Percentiles rank a stretch among this genome's conserved stretches.
Conservation (phyloP, 75 land plant genomes). For the Pseudotsuga menziesii region DNA sequence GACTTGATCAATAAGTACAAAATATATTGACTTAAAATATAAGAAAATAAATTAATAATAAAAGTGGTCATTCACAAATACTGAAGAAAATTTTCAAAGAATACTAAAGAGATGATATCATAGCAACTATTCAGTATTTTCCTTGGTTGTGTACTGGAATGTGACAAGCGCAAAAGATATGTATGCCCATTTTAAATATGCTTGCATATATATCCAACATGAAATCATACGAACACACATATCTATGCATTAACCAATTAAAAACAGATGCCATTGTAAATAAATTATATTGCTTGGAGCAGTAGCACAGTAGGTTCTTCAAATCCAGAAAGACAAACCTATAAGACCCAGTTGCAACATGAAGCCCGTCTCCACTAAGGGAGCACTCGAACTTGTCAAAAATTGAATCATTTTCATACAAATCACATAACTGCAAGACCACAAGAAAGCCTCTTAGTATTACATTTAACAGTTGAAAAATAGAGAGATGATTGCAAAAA, state of each 20-base stretch:
- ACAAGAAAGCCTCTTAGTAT: not conserved
- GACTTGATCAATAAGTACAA: no score
- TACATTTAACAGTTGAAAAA: not conserved
- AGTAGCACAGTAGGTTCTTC: not conserved
- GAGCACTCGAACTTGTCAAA: constrained; percentile 95
- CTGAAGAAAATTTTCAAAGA: not conserved
- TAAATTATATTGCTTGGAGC: not conserved
- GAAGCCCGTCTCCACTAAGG: constrained; percentile 68
- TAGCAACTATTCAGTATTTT: no score
- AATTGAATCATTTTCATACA: constrained; percentile 83
- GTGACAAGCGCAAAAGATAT: not conserved
- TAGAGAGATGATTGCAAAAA: no score
- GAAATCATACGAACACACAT: not conserved
- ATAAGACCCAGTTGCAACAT: constrained; percentile 88
- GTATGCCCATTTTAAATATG: not conserved
- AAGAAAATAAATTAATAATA: no score
- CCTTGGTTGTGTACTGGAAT: no score
- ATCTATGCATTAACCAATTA: not conserved
- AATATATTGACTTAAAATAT: no score
- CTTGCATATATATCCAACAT: not conserved
- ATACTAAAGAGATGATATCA: not conserved
- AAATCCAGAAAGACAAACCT: constrained; percentile 41
- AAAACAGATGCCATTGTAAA: not conserved
- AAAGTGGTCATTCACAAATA: not conserved
- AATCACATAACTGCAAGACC: constrained; percentile 65